phyloP scores from a whole-genome alignment of 106 monocot genomes.

The Allium cepa region DNA sequence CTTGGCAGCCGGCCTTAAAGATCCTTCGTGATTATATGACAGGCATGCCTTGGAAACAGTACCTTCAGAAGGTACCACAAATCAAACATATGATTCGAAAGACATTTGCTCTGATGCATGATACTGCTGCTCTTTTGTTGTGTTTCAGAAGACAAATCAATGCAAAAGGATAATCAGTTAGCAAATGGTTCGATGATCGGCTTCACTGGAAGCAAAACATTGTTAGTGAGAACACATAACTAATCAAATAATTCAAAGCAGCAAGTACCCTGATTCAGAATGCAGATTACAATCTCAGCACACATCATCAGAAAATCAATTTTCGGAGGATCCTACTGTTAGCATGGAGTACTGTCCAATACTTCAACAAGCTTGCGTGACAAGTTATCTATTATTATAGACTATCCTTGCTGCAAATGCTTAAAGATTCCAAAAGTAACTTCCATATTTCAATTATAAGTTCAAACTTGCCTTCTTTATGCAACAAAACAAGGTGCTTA shows the following conservation, averaged over 20 bases:
- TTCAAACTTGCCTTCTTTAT: constrained; percentile 13
- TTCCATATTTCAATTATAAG: constrained; percentile 20
- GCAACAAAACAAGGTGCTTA: constrained; percentile 6
- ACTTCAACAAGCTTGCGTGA: constrained; percentile 10
- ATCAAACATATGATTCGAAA: constrained; percentile 30
- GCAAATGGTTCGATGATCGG: constrained; percentile 22
- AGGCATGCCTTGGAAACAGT: no score
- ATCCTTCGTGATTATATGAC: no score
- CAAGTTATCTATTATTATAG: constrained; percentile 8
- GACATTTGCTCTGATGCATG: constrained; percentile 14
- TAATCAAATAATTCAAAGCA: constrained; percentile 16
- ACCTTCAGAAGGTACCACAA: constrained; percentile 1
- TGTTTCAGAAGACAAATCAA: constrained; percentile 1
- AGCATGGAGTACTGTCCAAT: not conserved
- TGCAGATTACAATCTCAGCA: constrained; percentile 24
- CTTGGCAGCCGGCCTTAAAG: constrained; percentile 12
- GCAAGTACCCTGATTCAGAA: constrained; percentile 36
- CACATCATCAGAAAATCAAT: constrained; percentile 15
- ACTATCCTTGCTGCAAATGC: constrained; percentile 1
- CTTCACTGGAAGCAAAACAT: constrained; percentile 35
- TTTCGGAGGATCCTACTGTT: constrained; percentile 10
- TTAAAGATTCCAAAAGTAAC: constrained; percentile 19
- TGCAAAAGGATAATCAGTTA: constrained; percentile 22
- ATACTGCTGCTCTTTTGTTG: constrained; percentile 8
- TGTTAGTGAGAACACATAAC: constrained; percentile 24